Percentiles rank a stretch among this genome's conserved stretches.
phyloP scores from a whole-genome alignment of 768 basidiomycete species.

The Tricholoma saponaceum region DNA sequence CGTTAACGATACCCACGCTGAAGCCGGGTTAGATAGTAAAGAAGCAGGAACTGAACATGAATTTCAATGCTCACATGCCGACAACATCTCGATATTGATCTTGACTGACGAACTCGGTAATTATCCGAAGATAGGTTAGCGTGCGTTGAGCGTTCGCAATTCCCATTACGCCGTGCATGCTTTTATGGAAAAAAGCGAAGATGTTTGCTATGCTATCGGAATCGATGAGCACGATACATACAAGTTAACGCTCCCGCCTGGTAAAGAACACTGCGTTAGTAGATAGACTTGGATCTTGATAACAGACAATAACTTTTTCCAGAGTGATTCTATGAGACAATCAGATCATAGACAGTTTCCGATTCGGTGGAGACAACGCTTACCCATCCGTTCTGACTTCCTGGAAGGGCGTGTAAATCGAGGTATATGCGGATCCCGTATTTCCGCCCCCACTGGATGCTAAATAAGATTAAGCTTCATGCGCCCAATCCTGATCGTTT shows the following conservation, averaged over 20 bases:
- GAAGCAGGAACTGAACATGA: conserved; percentile 3
- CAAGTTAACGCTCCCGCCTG: conserved; percentile 12
- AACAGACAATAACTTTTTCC: conserved; percentile 17
- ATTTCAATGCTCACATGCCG: conserved; percentile 19
- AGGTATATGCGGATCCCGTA: conserved; percentile 84
- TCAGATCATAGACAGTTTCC: conserved; percentile 1
- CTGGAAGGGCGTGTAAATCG: conserved; percentile 78
- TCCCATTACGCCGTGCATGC: conserved; percentile 66
- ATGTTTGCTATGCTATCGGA: conserved; percentile 48
- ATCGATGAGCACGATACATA: conserved; percentile 25
- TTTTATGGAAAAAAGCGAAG: conserved; percentile 3
- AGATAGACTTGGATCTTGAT: background rate
- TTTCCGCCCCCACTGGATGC: conserved; percentile 81
- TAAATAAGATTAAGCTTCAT: conserved; percentile 42
- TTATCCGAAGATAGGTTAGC: conserved; percentile 68
- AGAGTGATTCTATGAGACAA: conserved; percentile 32
- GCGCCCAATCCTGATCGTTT: background rate
- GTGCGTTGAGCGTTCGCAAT: conserved; percentile 81
- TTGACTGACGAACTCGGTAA: conserved; percentile 80
- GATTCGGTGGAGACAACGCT: background rate
- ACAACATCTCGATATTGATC: conserved; percentile 38
- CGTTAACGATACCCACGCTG: conserved; percentile 48
- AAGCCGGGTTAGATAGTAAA: background rate
- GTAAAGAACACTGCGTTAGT: background rate
- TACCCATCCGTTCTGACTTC: conserved; percentile 64